These are phyloP conservation scores for Trichosanthes truncata DNA, from an alignment of 306 rosid genomes.

Conservation along the genomic window DNA sequence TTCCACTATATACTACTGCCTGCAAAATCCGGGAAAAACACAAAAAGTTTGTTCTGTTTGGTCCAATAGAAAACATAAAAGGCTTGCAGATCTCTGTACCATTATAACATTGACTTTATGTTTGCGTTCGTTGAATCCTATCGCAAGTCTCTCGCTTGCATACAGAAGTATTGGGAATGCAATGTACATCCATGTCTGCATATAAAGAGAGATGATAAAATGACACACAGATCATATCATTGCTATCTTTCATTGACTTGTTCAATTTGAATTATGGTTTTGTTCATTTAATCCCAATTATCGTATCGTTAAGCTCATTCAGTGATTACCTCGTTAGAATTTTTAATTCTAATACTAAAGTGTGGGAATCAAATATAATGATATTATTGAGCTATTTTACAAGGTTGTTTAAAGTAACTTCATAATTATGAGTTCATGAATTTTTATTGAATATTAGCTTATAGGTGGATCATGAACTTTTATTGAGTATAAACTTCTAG, in stretches of 20 bases:
- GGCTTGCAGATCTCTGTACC: not conserved
- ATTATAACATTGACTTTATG: not conserved
- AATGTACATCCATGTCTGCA: slow-evolving; percentile 73
- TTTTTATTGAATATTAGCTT: too few relatives aligned
- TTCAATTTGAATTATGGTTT: not conserved
- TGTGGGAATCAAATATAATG: too few relatives aligned
- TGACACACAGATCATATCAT: not conserved
- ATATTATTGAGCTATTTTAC: too few relatives aligned
- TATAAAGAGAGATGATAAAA: not conserved
- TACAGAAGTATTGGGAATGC: slow-evolving; percentile 34
- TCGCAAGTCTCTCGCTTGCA: slow-evolving; percentile 26
- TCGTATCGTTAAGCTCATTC: not conserved
- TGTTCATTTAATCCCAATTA: not conserved
- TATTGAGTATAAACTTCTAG: too few relatives aligned
- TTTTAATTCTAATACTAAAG: too few relatives aligned
- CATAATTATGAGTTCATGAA: too few relatives aligned
- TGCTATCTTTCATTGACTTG: not conserved
- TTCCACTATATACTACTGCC: slow-evolving; percentile 40
- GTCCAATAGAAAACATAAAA: not conserved
- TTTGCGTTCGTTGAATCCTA: too few relatives aligned
- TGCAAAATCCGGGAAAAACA: slow-evolving; percentile 17
- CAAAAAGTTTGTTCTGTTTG: not conserved
- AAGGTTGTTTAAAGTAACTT: too few relatives aligned
- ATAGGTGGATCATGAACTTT: too few relatives aligned
- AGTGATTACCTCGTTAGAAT: too few relatives aligned